Conservation (phyloP, 179 eudicot genomes). For the Vitellaria paradoxa region DNA sequence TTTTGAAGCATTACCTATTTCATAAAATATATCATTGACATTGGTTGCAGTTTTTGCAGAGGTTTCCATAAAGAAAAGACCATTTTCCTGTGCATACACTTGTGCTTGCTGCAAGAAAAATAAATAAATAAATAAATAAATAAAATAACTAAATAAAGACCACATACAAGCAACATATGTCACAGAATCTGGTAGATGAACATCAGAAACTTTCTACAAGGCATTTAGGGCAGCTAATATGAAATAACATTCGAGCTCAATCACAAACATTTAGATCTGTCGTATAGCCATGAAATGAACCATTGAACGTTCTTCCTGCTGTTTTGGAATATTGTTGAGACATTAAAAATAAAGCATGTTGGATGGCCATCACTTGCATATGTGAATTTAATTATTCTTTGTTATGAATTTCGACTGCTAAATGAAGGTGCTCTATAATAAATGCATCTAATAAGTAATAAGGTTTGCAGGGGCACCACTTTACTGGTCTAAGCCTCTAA, state of each 20-base stretch:
- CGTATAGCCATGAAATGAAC: background rate
- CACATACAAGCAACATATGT: background rate
- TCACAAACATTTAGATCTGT: background rate
- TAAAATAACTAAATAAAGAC: background rate
- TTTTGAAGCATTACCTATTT: constrained; percentile 28
- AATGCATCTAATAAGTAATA: too few species aligned
- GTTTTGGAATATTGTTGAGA: background rate
- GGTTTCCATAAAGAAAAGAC: constrained; percentile 47
- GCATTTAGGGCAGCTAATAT: background rate
- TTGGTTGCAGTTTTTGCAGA: constrained; percentile 48
- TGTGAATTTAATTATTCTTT: background rate
- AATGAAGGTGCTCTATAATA: too few species aligned
- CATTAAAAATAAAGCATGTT: background rate
- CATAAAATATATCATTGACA: constrained; percentile 45
- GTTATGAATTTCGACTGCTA: background rate
- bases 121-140: background rate
- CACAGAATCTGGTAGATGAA: background rate
- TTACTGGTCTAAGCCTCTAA: too few species aligned
- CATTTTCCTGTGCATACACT: constrained; percentile 40
- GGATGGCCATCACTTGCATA: background rate
- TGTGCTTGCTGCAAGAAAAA: constrained; percentile 27
- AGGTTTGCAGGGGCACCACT: too few species aligned
- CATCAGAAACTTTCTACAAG: background rate
- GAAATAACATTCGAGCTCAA: background rate
- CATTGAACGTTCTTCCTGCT: background rate